A percentile compares a stretch with the other conserved stretches of the same genome.
These are phyloP conservation scores for Neurospora sp. DNA, from an alignment of 495 filamentous ascomycete species.

Conservation along the genomic window DNA sequence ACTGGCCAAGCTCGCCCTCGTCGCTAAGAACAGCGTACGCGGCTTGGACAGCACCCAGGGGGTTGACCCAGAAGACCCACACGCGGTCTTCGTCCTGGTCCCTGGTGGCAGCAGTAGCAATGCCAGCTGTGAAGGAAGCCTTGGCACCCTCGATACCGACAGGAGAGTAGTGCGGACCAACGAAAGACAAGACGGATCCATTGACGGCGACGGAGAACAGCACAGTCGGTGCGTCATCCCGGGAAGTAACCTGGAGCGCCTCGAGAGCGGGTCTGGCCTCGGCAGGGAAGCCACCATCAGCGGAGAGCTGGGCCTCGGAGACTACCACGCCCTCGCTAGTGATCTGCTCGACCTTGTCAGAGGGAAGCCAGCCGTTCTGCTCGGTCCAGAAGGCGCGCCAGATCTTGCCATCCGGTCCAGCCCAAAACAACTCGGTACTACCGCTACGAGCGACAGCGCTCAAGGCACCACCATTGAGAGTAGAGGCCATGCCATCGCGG, in stretches of 20 bases:
- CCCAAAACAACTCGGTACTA: background rate
- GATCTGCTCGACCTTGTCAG: background rate
- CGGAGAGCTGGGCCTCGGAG: background rate
- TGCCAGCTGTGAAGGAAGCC: background rate
- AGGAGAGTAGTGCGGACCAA: background rate
- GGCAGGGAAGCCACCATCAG: background rate
- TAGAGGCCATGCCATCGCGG: background rate
- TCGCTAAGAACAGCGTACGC: background rate
- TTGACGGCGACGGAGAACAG: background rate
- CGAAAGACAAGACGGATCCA: background rate
- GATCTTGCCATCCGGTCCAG: background rate
- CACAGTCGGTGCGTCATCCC: background rate
- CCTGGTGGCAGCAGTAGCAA: background rate
- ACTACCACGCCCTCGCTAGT: background rate
- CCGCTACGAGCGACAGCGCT: background rate
- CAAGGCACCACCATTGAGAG: background rate
- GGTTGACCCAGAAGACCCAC: background rate
- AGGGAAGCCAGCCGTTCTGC: background rate
- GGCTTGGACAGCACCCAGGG: background rate
- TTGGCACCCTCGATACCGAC: background rate
- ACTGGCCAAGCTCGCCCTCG: background rate
- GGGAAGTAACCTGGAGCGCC: background rate
- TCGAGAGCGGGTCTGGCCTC: background rate
- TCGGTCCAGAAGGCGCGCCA: background rate
- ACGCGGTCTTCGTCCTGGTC: background rate